These are phyloP conservation scores for Apiosordaria backusii DNA, from an alignment of 495 filamentous ascomycete genomes.

Conservation along the genomic window DNA sequence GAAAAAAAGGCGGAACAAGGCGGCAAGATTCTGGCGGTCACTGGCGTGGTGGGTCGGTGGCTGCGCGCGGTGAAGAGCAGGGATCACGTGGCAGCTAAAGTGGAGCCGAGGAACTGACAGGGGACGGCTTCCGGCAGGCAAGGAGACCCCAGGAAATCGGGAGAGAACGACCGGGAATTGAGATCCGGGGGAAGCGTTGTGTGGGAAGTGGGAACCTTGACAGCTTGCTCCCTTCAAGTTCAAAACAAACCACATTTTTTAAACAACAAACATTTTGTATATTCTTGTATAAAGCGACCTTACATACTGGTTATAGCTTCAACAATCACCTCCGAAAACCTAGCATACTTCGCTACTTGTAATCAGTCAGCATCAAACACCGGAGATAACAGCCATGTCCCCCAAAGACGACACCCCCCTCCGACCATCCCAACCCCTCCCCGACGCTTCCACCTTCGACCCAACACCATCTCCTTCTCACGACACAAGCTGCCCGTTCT, in stretches of 20 bases:
- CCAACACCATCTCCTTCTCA: slow-evolving; percentile 6
- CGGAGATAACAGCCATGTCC: background rate
- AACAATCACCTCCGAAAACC: too few species aligned
- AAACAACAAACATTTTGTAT: background rate
- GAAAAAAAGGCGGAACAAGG: slow-evolving; percentile 33
- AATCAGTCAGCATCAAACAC: background rate
- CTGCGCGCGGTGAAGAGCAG: background rate
- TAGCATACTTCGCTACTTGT: too few species aligned
- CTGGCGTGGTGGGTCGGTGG: too few species aligned
- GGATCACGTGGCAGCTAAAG: background rate
- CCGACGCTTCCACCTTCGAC: slow-evolving; percentile 13
- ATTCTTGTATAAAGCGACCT: background rate
- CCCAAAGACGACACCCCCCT: background rate
- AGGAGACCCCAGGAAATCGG: background rate
- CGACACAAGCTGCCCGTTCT: slow-evolving; percentile 58
- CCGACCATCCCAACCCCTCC: slow-evolving; percentile 1
- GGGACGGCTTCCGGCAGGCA: background rate
- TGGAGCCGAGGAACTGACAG: background rate
- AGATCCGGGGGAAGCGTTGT: background rate
- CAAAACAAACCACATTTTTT: background rate
- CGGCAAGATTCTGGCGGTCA: slow-evolving; percentile 33
- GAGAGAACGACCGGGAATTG: background rate
- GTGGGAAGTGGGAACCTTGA: background rate
- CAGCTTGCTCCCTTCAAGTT: background rate
- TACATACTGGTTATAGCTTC: too few species aligned